A percentile compares a stretch with the other conserved stretches of the same genome.
These are phyloP conservation scores for Gastrolobium bilobum DNA, from an alignment of 306 rosid genomes.

Conservation along the genomic window DNA sequence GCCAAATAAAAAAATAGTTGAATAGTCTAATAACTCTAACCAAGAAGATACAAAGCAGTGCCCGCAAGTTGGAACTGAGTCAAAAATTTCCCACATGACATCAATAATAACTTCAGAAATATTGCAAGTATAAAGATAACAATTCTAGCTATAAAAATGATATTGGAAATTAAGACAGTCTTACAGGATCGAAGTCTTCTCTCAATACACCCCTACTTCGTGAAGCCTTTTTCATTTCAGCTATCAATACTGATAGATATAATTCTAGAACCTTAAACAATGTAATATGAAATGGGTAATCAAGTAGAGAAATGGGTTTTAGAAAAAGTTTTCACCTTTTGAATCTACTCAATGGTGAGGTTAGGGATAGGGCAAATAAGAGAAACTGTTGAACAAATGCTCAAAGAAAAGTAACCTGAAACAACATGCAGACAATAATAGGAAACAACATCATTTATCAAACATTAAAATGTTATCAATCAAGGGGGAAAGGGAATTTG, in stretches of 20 bases:
- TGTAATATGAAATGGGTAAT: too few relatives aligned
- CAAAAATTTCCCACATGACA: conserved; percentile 13
- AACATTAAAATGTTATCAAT: too few relatives aligned
- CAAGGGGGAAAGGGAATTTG: too few relatives aligned
- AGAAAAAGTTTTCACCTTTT: too few relatives aligned
- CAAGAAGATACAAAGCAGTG: not conserved
- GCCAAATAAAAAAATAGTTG: not conserved
- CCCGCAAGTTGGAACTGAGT: not conserved
- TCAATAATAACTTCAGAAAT: conserved; percentile 34
- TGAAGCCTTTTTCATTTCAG: conserved; percentile 99
- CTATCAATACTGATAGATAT: conserved; percentile 93
- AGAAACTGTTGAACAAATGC: too few relatives aligned
- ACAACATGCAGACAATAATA: too few relatives aligned
- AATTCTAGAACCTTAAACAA: too few relatives aligned
- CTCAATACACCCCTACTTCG: conserved; percentile 96
- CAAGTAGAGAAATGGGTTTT: too few relatives aligned
- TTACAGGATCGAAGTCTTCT: conserved; percentile 93
- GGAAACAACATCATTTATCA: too few relatives aligned
- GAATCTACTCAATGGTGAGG: too few relatives aligned
- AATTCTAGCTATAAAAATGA: not conserved
- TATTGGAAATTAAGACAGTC: conserved; percentile 28
- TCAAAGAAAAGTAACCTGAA: too few relatives aligned
- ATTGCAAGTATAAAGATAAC: not conserved
- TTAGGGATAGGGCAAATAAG: too few relatives aligned
- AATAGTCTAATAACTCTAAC: conserved; percentile 26